These are phyloP conservation scores for Talaromyces liani DNA, from an alignment of 495 filamentous ascomycete genomes.

Conservation along the genomic window DNA sequence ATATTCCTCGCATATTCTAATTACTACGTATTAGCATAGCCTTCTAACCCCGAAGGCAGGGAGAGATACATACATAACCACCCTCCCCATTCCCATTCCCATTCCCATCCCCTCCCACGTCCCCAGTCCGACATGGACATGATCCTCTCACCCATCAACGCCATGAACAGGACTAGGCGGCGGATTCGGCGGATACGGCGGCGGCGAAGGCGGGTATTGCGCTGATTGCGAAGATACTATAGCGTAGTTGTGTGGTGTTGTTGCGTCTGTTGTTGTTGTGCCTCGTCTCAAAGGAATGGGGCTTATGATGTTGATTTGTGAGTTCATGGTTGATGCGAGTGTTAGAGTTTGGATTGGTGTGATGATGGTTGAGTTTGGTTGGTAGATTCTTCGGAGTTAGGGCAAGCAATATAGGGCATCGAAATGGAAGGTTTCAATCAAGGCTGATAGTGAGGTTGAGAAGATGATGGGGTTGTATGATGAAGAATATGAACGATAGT, in stretches of 20 bases:
- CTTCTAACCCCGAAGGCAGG: no score
- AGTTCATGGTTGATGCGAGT: neutral
- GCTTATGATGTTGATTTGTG: neutral
- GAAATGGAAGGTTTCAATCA: no score
- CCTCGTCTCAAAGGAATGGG: neutral
- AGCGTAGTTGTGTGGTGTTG: neutral
- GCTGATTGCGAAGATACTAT: neutral
- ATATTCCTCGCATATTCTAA: neutral
- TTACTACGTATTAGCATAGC: no score
- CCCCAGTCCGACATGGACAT: neutral
- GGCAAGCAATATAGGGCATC: neutral
- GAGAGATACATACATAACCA: no score
- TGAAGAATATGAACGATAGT: neutral
- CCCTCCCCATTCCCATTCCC: neutral
- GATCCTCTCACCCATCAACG: neutral
- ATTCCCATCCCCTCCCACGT: neutral
- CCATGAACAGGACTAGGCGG: conserved; percentile 35
- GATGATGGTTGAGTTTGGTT: no score
- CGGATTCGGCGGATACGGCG: conserved; percentile 35
- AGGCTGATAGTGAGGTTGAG: neutral
- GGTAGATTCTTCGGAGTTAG: neutral
- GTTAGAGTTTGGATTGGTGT: no score
- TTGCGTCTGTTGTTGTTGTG: neutral
- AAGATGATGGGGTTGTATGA: neutral
- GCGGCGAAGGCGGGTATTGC: conserved; percentile 28